Evolutionary conservation across 345 rosid genomes (phyloP).

Genomic region (Citrus hindsii): DNA sequence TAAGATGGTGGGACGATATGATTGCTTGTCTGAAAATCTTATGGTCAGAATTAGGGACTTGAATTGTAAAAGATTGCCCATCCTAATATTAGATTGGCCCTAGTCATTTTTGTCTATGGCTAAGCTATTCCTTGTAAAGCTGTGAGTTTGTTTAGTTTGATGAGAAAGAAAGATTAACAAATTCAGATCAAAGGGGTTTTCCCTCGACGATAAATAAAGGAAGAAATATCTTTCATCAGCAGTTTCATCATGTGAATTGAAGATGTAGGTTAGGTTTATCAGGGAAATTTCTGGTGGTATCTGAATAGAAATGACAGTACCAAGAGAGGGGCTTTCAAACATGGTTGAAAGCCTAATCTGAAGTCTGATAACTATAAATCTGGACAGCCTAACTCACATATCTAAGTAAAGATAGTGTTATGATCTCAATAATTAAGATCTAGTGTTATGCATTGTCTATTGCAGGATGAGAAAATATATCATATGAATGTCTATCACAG

Average conservation of each 20-base stretch:
- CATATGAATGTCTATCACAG: neutral
- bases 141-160: neutral
- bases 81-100: neutral
- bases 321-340: neutral
- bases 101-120: neutral
- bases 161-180: neutral
- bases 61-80: neutral
- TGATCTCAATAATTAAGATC: neutral
- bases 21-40: neutral
- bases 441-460: neutral
- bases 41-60: neutral
- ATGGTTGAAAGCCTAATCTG: neutral
- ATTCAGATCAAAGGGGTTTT: neutral
- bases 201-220: neutral
- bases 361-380: neutral
- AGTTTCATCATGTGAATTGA: neutral
- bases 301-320: neutral
- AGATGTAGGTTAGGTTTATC: neutral
- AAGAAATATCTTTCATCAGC: neutral
- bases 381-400: neutral
- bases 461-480: neutral
- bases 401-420: neutral
- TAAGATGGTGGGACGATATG: neutral
- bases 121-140: neutral
- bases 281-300: neutral